A percentile compares a stretch with the other conserved stretches of the same genome.
These are phyloP conservation scores for Alternaria rosae DNA, from an alignment of 2,329 filamentous ascomycete species.

Conservation along the genomic window DNA sequence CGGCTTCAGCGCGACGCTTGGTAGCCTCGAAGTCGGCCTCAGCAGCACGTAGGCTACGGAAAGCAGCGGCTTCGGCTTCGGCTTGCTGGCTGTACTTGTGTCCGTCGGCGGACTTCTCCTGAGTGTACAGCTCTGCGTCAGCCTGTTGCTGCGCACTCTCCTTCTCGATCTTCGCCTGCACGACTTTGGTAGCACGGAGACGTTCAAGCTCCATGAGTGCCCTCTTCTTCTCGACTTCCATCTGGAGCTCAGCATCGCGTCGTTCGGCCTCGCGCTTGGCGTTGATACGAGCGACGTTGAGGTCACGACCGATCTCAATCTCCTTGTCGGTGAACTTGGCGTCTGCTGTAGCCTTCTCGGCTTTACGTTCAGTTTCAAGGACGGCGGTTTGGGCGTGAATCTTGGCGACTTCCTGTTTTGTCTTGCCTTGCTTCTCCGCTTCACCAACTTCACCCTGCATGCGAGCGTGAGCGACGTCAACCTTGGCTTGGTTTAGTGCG, in stretches of 20 bases:
- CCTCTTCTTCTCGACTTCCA: constrained; percentile 77
- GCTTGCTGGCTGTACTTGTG: constrained; percentile 67
- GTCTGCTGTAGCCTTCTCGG: constrained; percentile 80
- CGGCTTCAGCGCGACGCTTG: constrained; percentile 52
- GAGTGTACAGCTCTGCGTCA: constrained; percentile 63
- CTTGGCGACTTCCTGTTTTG: constrained; percentile 86
- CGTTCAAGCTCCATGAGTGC: constrained; percentile 82
- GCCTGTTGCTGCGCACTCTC: constrained; percentile 74
- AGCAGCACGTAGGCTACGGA: constrained; percentile 50
- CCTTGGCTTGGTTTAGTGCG: constrained; percentile 78
- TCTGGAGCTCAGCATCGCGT: constrained; percentile 81
- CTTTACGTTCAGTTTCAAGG: constrained; percentile 82
- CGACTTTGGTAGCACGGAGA: constrained; percentile 77
- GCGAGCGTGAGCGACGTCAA: constrained; percentile 65
- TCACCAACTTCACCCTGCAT: constrained; percentile 77
- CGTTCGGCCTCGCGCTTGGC: constrained; percentile 76
- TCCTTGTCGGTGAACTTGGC: constrained; percentile 76
- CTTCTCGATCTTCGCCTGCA: constrained; percentile 74
- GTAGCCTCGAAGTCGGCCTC: constrained; percentile 55
- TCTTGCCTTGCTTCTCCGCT: constrained; percentile 77
- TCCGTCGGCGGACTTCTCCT: constrained; percentile 59
- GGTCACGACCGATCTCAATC: constrained; percentile 74
- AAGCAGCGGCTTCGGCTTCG: constrained; percentile 62
- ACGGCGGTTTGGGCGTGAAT: constrained; percentile 87
- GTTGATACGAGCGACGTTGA: constrained; percentile 77